Base-by-base conservation (phyloP, 192 early-diverging fungal genomes). In the Fimicolochytrium jonesii region DNA sequence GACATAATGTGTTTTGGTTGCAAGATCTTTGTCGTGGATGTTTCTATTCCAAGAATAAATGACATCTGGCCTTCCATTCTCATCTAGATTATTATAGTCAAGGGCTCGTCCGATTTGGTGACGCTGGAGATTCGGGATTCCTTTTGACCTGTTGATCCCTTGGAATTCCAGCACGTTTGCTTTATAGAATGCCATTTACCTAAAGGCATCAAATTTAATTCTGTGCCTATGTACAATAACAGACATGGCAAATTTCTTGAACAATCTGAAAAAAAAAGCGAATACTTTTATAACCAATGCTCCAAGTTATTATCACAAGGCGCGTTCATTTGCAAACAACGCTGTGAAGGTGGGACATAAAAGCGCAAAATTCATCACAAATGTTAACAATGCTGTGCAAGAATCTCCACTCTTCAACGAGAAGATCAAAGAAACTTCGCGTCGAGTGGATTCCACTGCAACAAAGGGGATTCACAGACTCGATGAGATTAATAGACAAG, bases 101-200 rank as follows among this genome's bases (percentile, higher is more conserved):
- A 50, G 1, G 1, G 59, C 59, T 1, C 18, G 22, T 22, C 59
- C 59, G 1, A 48, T 49, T 29, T 61, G 59, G 1, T 5, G 0
- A 0, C 11, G 50, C 50, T 61, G 59, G 7, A 61, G 10, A 49
- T 61, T 61, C 0, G 59, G 26, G 18, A 58, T 29, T 11, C 29
- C 29, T n/a, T 15, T 18, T n/a, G 26, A 29, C 0, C n/a, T 58
- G 44, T 58, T 44, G 37, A 39, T 39, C 9, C 37, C 37, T 9
- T 9, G 10, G 17, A 39, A 39, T 34, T 34, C 26, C 17, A 58
- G 41, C 18, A 23, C 10, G 35, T 58, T 58, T 9, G 34, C 56
- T 42, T 39, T 15, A 28, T 58, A 58, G 23, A 43, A 58, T 23
- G 56, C 56, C 56, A 58, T 58, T 48, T 48, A 48, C 46, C 23